Evolutionary conservation across 495 filamentous ascomycete genomes (phyloP), one percentile per base, ranked within the genome.

Genomic region (Acidiella bohemica): DNA sequence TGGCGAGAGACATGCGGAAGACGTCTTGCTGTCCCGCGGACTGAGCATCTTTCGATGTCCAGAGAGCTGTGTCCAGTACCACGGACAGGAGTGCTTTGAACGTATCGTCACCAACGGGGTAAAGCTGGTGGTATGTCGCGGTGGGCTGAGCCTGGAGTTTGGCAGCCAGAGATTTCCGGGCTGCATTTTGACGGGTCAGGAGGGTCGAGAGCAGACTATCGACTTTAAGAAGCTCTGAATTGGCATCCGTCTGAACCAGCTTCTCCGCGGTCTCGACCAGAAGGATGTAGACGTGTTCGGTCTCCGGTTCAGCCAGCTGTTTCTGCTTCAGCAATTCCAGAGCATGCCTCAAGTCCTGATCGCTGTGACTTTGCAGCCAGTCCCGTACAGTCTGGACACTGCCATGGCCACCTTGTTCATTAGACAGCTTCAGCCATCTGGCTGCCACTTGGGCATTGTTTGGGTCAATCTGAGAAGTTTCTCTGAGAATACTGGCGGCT

Each of bases 1-100:
- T 75, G 16, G 73, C 76, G 22, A 81, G 58, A 43, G 77, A 72
- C 4, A 78, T 63, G 49, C 72, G 73, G 47, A 83, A 81, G n/a
- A 73, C 59, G 51, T 80, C 76, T 38, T 66, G 63, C 45, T 78
- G 50, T 0, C 45, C 54, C 62, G 57, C 65, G 64, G 44, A 61
- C 59, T 27, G 68, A 5, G 47, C 58, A 13, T 67, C 59, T 46
- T 72, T 67, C 6, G 58, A 60, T 22, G 65, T 58, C 79, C 79
- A 84, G 11, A 71, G 62, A 12, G 58, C 53, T 8, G 62, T 55
- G 39, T 79, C 73, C 32, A 81, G 56, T 2, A 77, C 57, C 2
- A 77, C 64, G 0, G 65, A 64, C 24, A 74, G 61, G 36, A 81
- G 53, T 13, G 67, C 71, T 30, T 73, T 71, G 8, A 76, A 68